A percentile compares a stretch with the other conserved stretches of the same genome.
Conservation (phyloP, 2,329 filamentous ascomycete species). For the Cadophora sp. region DNA sequence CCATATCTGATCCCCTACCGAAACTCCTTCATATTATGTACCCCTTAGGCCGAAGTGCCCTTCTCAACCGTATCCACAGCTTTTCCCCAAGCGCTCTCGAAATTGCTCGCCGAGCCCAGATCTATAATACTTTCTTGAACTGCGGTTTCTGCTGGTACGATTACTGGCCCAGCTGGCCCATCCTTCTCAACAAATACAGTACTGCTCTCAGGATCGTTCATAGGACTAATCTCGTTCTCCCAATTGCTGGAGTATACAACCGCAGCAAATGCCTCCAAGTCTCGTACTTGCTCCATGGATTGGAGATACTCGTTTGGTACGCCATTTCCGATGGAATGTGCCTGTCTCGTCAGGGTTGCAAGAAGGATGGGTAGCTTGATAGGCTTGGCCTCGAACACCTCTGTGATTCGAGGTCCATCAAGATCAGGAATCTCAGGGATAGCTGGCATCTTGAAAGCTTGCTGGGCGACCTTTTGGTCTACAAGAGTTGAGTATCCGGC, state of each 20-base stretch:
- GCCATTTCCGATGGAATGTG: constrained; percentile 85
- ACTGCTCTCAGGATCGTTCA: constrained; percentile 28
- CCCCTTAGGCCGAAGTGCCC: constrained; percentile 12
- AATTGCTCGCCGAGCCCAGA: constrained; percentile 57
- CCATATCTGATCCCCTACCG: constrained; percentile 24
- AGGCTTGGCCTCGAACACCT: constrained; percentile 58
- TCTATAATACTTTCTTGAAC: constrained; percentile 60
- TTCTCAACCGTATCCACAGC: constrained; percentile 54
- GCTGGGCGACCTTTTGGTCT: constrained; percentile 78
- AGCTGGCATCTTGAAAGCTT: constrained; percentile 73
- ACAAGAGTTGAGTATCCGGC: constrained; percentile 84
- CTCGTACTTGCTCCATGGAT: constrained; percentile 77
- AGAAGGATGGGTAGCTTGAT: constrained; percentile 87
- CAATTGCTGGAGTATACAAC: constrained; percentile 89
- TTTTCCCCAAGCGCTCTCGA: constrained; percentile 76
- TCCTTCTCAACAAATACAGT: constrained; percentile 25
- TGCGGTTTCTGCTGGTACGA: constrained; percentile 30
- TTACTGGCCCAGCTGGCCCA: constrained; percentile 28
- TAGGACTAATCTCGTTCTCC: constrained; percentile 65
- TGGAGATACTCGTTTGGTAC: constrained; percentile 74
- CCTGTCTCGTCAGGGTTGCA: constrained; percentile 88
- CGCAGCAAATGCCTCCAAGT: constrained; percentile 83
- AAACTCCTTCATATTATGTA: constrained; percentile 16
- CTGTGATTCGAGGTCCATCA: constrained; percentile 51
- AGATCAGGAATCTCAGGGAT: constrained; percentile 40